These are phyloP conservation scores for Xylaria telfairii DNA, from an alignment of 495 filamentous ascomycete genomes.

Conservation along the genomic window DNA sequence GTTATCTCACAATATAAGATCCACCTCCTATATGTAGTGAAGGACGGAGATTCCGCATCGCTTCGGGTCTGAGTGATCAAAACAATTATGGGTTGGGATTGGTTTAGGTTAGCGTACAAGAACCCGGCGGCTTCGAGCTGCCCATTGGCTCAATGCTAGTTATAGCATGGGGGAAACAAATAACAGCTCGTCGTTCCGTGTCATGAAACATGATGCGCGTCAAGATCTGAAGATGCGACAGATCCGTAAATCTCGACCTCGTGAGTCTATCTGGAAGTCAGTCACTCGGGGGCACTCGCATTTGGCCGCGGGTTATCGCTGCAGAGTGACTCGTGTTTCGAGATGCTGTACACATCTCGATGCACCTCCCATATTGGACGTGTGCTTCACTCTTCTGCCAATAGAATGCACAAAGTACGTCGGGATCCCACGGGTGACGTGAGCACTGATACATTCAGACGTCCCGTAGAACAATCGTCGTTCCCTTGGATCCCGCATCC, in stretches of 20 bases:
- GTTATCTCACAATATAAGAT: constrained; percentile 9
- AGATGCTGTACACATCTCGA: neutral
- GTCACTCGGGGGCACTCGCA: neutral
- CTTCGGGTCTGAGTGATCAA: neutral
- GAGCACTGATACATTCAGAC: neutral
- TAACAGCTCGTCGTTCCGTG: neutral
- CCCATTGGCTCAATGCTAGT: neutral
- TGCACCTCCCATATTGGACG: neutral
- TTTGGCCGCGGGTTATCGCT: neutral
- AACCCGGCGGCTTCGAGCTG: neutral
- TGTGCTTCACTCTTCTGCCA: neutral
- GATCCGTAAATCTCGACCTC: neutral
- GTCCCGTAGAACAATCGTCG: neutral
- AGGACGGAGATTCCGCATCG: neutral
- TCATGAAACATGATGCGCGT: constrained; percentile 18
- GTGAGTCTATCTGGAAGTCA: constrained; percentile 1
- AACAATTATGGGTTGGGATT: constrained; percentile 4
- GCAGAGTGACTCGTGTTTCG: constrained; percentile 8
- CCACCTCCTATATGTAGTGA: neutral
- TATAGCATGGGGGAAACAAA: neutral
- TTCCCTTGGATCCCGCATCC: neutral
- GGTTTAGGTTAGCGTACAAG: neutral
- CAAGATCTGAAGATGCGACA: constrained; percentile 14
- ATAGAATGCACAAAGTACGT: neutral
- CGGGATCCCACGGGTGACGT: neutral